A percentile compares a stretch with the other conserved stretches of the same genome.
phyloP scores from a whole-genome alignment of 805 yeast species.

The Diddensiella santjacobensis region DNA sequence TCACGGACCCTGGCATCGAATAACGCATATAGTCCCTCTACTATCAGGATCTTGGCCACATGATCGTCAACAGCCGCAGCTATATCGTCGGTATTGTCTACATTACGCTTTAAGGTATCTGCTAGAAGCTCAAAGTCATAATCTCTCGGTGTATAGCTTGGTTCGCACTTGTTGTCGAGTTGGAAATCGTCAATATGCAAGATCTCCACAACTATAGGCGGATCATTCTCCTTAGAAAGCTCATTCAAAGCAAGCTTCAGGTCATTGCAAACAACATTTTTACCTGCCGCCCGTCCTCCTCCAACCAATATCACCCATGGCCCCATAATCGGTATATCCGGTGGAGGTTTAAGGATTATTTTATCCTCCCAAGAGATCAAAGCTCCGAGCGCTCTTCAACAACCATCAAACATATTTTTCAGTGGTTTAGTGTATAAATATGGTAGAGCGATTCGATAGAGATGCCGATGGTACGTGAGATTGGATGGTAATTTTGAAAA shows the following conservation, averaged over 20 bases:
- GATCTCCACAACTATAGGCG: slow-evolving; percentile 23
- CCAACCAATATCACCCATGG: slow-evolving; percentile 46
- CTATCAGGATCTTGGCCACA: slow-evolving; percentile 16
- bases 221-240: slow-evolving; percentile 27
- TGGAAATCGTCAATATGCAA: slow-evolving; percentile 47
- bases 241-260: slow-evolving; percentile 35
- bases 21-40: slow-evolving; percentile 69
- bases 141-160: slow-evolving; percentile 1
- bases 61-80: slow-evolving; percentile 18
- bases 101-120: background rate
- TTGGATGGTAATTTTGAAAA: slow-evolving; percentile 8
- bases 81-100: background rate
- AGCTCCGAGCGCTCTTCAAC: no score
- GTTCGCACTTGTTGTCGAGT: slow-evolving; percentile 7
- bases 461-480: slow-evolving; percentile 24
- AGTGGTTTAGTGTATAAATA: no score
- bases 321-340: background rate
- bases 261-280: slow-evolving; percentile 33
- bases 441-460: slow-evolving; percentile 13
- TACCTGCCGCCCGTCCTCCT: slow-evolving; percentile 64
- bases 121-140: background rate
- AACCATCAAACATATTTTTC: no score
- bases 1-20: slow-evolving; percentile 55
- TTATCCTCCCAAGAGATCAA: no score
- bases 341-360: no score